These are phyloP conservation scores for Amylostereum areolatum DNA, from an alignment of 1,284 basidiomycete species.

Conservation along the genomic window DNA sequence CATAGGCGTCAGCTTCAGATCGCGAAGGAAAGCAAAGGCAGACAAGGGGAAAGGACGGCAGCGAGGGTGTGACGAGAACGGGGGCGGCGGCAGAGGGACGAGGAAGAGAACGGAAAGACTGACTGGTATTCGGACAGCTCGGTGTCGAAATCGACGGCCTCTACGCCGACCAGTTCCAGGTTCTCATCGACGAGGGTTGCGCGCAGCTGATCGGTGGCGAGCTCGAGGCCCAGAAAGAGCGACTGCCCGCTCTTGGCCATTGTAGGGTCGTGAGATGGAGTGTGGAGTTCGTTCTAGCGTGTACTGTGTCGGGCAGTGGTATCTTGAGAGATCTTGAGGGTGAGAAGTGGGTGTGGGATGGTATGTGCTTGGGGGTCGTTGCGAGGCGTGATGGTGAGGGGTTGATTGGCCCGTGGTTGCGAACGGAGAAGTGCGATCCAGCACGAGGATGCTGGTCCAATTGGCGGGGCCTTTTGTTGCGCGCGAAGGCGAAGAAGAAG, in stretches of 20 bases:
- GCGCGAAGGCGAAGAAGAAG: no score
- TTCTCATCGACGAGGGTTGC: constrained; percentile 76
- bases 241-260: constrained; percentile 46
- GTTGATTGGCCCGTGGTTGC: background rate
- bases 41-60: background rate
- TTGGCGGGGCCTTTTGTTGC: no score
- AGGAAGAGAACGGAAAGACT: constrained; percentile 25
- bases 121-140: constrained; percentile 78
- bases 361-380: no score
- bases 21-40: constrained; percentile 1
- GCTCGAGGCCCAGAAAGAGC: constrained; percentile 72
- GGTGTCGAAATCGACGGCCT: constrained; percentile 73
- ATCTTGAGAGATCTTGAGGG: constrained; percentile 8
- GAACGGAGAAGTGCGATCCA: background rate
- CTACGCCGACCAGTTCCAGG: constrained; percentile 72
- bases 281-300: background rate
- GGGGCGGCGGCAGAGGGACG: background rate
- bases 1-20: constrained; percentile 9
- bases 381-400: background rate
- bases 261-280: background rate
- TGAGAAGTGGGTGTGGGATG: background rate
- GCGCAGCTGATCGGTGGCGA: constrained; percentile 73
- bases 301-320: background rate
- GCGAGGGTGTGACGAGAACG: background rate
- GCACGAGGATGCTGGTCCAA: background rate